Base-by-base conservation (phyloP, 140 eudicot genomes). In the Senecio squalidus region DNA sequence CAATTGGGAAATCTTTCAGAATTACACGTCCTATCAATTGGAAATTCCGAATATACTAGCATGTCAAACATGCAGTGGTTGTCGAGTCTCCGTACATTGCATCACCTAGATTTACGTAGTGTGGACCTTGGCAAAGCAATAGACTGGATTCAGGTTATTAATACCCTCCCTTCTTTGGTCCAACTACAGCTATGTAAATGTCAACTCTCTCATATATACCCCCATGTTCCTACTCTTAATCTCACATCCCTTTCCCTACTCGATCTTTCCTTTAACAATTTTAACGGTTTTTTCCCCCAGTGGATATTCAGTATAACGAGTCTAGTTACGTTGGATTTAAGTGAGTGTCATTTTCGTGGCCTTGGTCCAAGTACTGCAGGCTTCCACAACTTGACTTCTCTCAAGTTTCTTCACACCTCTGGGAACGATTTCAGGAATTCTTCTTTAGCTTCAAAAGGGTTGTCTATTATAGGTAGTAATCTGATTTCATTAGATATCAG, bases 261-360 rank as follows among this genome's bases (percentile, higher is more conserved):
- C 23, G 73, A 76, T 64, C 61, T 76, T n/a, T 76, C 77, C 3
- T 4, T 0, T 15, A 75, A 54, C 45, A 9, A 29, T 26, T 47
- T 76, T 8, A 54, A 25, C 13, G 51, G 31, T 21, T 29, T 17
- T 13, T 2, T 50, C 2, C 62, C 63, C 20, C 11, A 9, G 54
- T 62, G 76, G 76, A 62, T 71, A 43, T 61, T 55, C 29, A 62
- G 36, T 30, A 1, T 30, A 30, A 30, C 36, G 5, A 30, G 36
- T 30, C 5, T 30, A 9, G 36, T 30, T 55, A 55, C 57, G 2
- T 27, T 73, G 36, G 73, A 73, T 50, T 18, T 73, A 25, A 55
- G 55, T 47, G 3, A 14, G 14, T 72, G 72, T 46, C 10, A 20
- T 46, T 58, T 72, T 39, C 55, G 29, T 5, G 21, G 31, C 40